Base-by-base conservation (phyloP, 345 rosid species). In the Syzygium aqueum region DNA sequence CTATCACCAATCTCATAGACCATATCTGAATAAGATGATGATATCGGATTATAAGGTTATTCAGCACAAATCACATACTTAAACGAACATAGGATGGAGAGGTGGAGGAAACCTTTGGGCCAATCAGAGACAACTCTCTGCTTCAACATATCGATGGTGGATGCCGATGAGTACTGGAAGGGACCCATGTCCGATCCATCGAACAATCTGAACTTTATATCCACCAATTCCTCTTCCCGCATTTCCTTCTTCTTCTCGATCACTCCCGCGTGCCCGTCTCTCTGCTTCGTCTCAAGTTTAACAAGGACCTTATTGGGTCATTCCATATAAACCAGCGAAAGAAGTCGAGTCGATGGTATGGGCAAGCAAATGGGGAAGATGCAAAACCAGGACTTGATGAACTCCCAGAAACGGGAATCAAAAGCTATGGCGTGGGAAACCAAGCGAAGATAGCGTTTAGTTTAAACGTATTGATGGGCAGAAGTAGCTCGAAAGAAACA, bases 151-250 rank as follows among this genome's bases (percentile, higher is more conserved):
- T 97, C 99, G 10, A 97, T 93, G 8, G 99, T 97, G 14, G 99
- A 97, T 1, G 98, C 92, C 27, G 96, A 78, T 4, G 98, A 93
- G 95, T 94, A 97, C 77, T 93, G 93, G 90, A 97, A 95, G 2
- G 99, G 99, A 14, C 99, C 99, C 92, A 97, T 93, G 84, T 97
- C 99, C 46, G 98, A 95, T 82, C 98, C 99, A 90, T 97, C 99
- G 88, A 93, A 97, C 82, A 97, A 90, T 93, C 98, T 94, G 92
- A 97, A 97, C 89, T 95, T 95, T 88, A 97, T 93, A 91, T 97
- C 98, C 82, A 95, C 90, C 83, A 94, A 92, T 67, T 94, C 98
- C 88, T 95, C 99, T 89, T 96, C 99, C 93, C 95, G 93, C 99
- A 95, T 96, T 89, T 95, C 88, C 63, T 90, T 87, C 88, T 87